Conservation (phyloP, 495 filamentous ascomycete genomes). For the Penicillium goetzii region DNA sequence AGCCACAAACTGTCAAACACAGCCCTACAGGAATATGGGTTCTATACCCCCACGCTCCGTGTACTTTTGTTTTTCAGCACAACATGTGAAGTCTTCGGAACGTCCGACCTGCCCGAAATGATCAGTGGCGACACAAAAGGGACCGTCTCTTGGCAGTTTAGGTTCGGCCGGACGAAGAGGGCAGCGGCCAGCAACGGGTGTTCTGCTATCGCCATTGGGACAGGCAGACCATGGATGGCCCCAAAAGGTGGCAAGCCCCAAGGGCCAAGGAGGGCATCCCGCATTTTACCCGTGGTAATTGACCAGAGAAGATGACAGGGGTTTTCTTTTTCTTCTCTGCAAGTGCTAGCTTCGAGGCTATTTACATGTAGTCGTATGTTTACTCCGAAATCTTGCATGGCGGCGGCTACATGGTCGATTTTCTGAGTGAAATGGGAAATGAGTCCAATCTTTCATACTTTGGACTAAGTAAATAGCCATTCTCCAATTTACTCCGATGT, state of each 20-base stretch:
- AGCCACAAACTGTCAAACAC: neutral
- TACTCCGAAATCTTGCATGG: neutral
- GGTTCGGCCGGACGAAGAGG: slow-evolving; percentile 10
- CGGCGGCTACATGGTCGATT: neutral
- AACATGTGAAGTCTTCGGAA: neutral
- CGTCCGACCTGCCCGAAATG: slow-evolving; percentile 5
- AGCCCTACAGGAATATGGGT: neutral
- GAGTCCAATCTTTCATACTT: neutral
- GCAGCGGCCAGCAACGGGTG: slow-evolving; percentile 5
- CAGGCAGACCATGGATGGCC: neutral
- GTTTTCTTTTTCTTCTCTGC: too few relatives aligned
- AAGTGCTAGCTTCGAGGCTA: neutral
- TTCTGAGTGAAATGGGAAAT: neutral
- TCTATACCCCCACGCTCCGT: neutral
- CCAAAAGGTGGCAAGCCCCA: neutral
- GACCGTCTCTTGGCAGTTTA: neutral
- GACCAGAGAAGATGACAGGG: neutral
- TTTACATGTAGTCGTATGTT: neutral
- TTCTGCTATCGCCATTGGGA: neutral
- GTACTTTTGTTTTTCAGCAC: too few relatives aligned
- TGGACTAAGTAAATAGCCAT: neutral
- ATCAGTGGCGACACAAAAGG: slow-evolving; percentile 7
- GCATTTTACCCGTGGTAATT: neutral
- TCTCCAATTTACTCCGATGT: neutral
- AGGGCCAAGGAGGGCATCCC: neutral